Evolutionary conservation across 192 early-diverging fungal genomes (phyloP).

Genomic region (Podila minutissima): DNA sequence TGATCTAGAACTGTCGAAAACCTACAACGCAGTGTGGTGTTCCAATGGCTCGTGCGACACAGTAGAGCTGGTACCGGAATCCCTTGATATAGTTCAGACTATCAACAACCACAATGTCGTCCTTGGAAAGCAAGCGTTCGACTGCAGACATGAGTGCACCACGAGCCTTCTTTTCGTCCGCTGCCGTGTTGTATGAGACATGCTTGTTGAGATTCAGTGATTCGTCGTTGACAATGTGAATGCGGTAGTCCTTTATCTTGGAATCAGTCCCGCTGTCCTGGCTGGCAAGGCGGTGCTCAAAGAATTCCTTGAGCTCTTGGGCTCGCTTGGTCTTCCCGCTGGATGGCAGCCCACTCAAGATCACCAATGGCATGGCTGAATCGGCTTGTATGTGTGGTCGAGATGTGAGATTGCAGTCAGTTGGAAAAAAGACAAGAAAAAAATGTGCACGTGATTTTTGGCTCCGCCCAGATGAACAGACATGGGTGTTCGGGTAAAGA

Average conservation of each 20-base stretch:
- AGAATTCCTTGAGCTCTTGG: constrained; percentile 68
- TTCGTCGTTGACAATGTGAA: constrained; percentile 87
- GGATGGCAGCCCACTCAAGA: constrained; percentile 87
- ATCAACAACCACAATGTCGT: constrained; percentile 93
- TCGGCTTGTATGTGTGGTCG: background rate
- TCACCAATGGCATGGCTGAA: constrained; percentile 89
- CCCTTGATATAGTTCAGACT: constrained; percentile 99
- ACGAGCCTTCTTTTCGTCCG: constrained; percentile 91
- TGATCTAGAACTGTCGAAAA: background rate
- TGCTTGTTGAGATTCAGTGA: constrained; percentile 33
- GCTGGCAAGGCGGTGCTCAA: constrained; percentile 55
- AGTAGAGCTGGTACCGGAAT: constrained; percentile 96
- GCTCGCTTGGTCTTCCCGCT: constrained; percentile 92
- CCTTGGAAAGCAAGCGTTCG: constrained; percentile 82
- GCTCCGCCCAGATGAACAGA: too few species aligned
- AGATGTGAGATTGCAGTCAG: background rate
- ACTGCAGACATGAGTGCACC: constrained; percentile 89
- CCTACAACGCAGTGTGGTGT: constrained; percentile 88
- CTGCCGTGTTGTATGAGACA: constrained; percentile 49
- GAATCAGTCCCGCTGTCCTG: constrained; percentile 35
- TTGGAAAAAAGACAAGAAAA: background rate
- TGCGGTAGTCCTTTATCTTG: constrained; percentile 50
- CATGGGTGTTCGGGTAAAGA: too few species aligned
- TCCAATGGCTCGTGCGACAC: constrained; percentile 82
- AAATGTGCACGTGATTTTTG: too few species aligned